Evolutionary conservation across 2,329 filamentous ascomycete genomes (phyloP).

Genomic region (Blastomyces gilchristii): DNA sequence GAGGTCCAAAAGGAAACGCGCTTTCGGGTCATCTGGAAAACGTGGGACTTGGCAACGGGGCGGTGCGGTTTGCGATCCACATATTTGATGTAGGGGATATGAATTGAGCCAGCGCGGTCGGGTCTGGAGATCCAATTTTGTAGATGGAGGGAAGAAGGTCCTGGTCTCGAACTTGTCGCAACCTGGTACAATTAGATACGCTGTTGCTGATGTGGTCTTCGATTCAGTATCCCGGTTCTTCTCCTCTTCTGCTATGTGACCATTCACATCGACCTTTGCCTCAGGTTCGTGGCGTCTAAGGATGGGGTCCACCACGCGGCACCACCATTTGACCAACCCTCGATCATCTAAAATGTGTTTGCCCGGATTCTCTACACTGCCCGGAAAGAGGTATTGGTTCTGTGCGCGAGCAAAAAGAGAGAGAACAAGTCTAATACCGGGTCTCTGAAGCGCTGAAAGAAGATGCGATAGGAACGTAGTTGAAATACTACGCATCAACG

Average conservation of each 20-base stretch:
- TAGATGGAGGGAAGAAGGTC: constrained; percentile 59
- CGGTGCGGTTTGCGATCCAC: constrained; percentile 57
- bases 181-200: constrained; percentile 78
- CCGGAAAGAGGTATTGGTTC: constrained; percentile 88
- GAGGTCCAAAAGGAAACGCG: constrained; percentile 75
- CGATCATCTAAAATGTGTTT: constrained; percentile 92
- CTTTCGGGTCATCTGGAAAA: constrained; percentile 92
- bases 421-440: constrained; percentile 59
- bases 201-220: constrained; percentile 49
- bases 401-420: constrained; percentile 89
- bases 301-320: constrained; percentile 69
- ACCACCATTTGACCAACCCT: constrained; percentile 93
- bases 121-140: constrained; percentile 29
- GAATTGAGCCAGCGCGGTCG: constrained; percentile 45
- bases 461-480: constrained; percentile 68
- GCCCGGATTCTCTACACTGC: constrained; percentile 68
- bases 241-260: constrained; percentile 14
- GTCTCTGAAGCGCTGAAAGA: constrained; percentile 54
- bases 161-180: constrained; percentile 70
- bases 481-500: constrained; percentile 59
- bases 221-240: constrained; percentile 16
- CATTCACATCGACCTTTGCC: constrained; percentile 23
- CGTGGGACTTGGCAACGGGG: constrained; percentile 77
- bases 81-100: constrained; percentile 63
- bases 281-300: constrained; percentile 42